Evolutionary conservation across 805 yeast genomes (phyloP).

Genomic region (Starmerella stellata): DNA sequence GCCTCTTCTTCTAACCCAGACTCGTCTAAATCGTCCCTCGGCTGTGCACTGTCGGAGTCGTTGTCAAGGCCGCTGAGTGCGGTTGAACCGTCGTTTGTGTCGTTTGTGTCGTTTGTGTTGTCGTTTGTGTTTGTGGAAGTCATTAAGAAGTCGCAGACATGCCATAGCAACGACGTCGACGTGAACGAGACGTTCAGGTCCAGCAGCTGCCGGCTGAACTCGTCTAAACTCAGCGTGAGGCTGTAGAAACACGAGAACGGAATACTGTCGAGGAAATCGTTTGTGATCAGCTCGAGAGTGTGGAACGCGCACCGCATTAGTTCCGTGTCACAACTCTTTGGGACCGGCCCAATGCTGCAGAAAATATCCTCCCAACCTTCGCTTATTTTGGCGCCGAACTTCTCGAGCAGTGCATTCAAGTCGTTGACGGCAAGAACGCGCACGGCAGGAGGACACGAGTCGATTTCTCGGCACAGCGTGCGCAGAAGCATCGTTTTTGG

Average conservation of each 20-base stretch:
- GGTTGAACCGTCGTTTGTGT: conserved; percentile 13
- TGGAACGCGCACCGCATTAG: conserved; percentile 57
- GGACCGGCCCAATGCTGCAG: conserved; percentile 27
- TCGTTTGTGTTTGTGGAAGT: no score
- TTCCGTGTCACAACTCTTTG: conserved; percentile 20
- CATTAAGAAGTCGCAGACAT: conserved; percentile 56
- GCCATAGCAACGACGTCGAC: conserved; percentile 82
- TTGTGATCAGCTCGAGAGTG: conserved; percentile 63
- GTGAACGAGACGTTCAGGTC: conserved; percentile 82
- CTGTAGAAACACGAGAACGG: conserved; percentile 47
- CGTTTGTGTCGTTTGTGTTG: conserved; percentile 10
- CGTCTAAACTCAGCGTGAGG: conserved; percentile 52
- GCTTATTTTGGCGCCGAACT: conserved; percentile 44
- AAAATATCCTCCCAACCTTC: conserved; percentile 64
- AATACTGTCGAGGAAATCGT: conserved; percentile 60
- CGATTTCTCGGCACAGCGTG: conserved; percentile 30
- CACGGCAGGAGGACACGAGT: conserved; percentile 45
- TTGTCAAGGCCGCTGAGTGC: conserved; percentile 5
- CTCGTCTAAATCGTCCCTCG: conserved; percentile 1
- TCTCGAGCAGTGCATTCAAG: conserved; percentile 55
- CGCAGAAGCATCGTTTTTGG: conserved; percentile 27
- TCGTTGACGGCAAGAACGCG: conserved; percentile 44
- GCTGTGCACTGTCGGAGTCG: neutral
- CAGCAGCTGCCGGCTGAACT: conserved; percentile 49
- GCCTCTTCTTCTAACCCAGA: conserved; percentile 19